Evolutionary conservation across 1,139 yeast species (phyloP).

Genomic region (Blastobotrys capitulatus): DNA sequence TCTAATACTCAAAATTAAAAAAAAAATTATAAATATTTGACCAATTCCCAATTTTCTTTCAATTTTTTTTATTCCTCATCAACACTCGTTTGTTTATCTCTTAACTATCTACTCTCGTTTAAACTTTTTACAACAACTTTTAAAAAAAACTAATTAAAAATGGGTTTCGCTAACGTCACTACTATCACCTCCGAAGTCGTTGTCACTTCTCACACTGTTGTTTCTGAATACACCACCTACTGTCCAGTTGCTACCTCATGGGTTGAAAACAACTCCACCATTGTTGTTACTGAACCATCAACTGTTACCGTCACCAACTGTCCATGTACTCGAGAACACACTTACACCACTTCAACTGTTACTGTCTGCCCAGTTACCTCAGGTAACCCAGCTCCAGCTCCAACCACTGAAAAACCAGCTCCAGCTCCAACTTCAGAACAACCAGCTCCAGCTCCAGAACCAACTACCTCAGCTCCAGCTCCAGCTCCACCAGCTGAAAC

Average conservation of each 20-base stretch:
- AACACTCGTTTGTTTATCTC: neutral
- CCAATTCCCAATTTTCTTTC: neutral
- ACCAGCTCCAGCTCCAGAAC: constrained; percentile 12
- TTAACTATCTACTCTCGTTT: neutral
- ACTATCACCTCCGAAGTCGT: constrained; percentile 30
- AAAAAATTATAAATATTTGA: neutral
- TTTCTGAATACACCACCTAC: constrained; percentile 39
- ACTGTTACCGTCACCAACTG: constrained; percentile 42
- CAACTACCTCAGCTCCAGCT: constrained; percentile 8
- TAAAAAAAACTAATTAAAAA: neutral
- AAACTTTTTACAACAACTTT: neutral
- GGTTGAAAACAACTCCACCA: constrained; percentile 35
- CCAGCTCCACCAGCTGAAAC: constrained; percentile 6
- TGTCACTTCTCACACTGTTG: constrained; percentile 31
- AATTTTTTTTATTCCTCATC: neutral
- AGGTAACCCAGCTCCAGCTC: constrained; percentile 3
- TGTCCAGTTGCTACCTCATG: constrained; percentile 41
- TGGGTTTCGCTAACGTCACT: constrained; percentile 18
- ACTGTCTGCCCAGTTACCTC: constrained; percentile 35
- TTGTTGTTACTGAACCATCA: constrained; percentile 39
- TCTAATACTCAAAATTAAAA: too few relatives aligned
- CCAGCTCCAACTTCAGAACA: neutral
- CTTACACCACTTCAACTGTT: constrained; percentile 38
- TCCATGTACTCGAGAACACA: constrained; percentile 53
- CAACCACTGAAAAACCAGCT: constrained; percentile 14